Conservation (phyloP, 306 rosid genomes). For the Gastrolobium villosum region DNA sequence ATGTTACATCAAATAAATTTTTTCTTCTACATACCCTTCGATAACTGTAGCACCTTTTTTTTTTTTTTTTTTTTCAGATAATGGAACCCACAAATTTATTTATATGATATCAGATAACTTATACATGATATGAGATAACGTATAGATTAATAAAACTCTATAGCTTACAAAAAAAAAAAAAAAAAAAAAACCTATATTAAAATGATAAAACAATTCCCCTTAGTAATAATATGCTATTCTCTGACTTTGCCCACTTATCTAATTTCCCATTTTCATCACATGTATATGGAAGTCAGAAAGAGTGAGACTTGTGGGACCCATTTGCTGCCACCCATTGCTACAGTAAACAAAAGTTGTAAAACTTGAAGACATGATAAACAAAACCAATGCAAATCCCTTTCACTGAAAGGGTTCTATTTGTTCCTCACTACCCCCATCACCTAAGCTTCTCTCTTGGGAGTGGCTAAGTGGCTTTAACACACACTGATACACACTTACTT, state of each 20-base stretch:
- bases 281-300: slow-evolving; percentile 6
- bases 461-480: neutral
- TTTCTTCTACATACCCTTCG: too few relatives aligned
- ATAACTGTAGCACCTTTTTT: too few relatives aligned
- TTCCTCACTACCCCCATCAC: neutral
- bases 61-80: too few relatives aligned
- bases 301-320: neutral
- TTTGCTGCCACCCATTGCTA: slow-evolving; percentile 36
- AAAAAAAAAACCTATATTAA: too few relatives aligned
- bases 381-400: slow-evolving; percentile 4
- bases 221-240: neutral
- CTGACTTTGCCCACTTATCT: neutral
- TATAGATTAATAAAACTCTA: too few relatives aligned
- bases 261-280: neutral
- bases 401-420: slow-evolving; percentile 22
- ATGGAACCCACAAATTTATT: too few relatives aligned
- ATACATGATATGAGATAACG: too few relatives aligned
- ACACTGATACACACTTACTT: too few relatives aligned
- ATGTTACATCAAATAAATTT: too few relatives aligned
- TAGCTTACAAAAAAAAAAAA: too few relatives aligned
- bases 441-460: neutral
- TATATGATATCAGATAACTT: too few relatives aligned
- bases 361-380: neutral
- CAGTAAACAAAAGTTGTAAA: slow-evolving; percentile 31
- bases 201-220: too few relatives aligned